Evolutionary conservation across 306 rosid species (phyloP), one percentile per base, ranked within the genome.

Genomic region (Lathyrus sativus): DNA sequence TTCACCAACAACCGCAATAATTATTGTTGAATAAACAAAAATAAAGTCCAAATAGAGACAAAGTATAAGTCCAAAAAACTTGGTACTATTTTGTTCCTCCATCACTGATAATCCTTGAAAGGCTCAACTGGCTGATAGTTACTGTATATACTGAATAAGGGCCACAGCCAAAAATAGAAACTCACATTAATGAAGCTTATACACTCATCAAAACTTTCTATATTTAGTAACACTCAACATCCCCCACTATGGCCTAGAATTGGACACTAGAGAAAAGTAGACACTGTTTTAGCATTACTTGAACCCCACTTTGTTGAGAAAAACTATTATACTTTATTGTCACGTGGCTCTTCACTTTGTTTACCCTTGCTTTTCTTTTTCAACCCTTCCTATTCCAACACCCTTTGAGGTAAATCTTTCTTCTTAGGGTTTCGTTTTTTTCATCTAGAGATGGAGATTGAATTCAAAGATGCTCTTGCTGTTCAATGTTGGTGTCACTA

Each of bases 151-250:
- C 15, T 22, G 7, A 71, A 33, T 35, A 74, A 57, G 56, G 62
- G 64, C 57, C 33, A 62, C 18, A 55, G 67, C 70, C 45, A 12
- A 22, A 76, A 38, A 10, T 35, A 76, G 73, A 57, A 76, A 73
- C 28, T 22, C 13, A 43, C 48, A 72, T 72, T 76, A 33, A 77
- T 70, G 44, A 37, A 8, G 43, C 13, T 57, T 50, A 12, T 55
- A 43, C 74, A 35, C 68, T 58, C 39, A 65, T 65, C 29, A 77
- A 70, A 38, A 28, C 77, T 73, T 77, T 69, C 85, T 55, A 4
- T 42, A 59, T 74, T 12, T 13, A 74, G 80, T 31, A 64, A 65
- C 55, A 66, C 73, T 57, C 22, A 45, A 8, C 79, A 29, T 7
- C 67, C 77, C 37, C 75, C 75, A 64, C 41, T 63, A 14, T 28